Base-by-base conservation (phyloP, 208 protist species). In the Wallacemonas rigidus region DNA sequence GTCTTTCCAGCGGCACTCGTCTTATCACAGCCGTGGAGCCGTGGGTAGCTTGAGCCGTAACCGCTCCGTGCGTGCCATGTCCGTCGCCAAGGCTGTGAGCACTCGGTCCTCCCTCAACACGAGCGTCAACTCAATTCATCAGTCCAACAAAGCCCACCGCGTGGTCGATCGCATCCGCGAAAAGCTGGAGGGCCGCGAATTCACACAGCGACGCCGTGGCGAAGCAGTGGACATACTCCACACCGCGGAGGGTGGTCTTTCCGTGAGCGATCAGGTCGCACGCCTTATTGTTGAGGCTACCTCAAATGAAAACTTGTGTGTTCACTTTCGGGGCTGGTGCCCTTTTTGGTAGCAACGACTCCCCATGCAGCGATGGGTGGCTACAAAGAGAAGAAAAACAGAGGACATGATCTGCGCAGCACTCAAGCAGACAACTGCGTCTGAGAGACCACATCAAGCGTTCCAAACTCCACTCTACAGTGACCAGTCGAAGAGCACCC, bases 271-370 rank as follows among this genome's bases (percentile, higher is more conserved):
- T 38, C 95, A 98, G 72, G 97, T 99, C 15, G 58, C 95, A 12
- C 85, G 88, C 51, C 80, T 99, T 9, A 99, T 99, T 76, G 78
- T 92, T 26, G 92, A 99, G 81, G 99, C 99, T 1, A 99, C 95
- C 2, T 98, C 91, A 3, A 91, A 98, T 62, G 98, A 99, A 71
- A 99, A 99, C 83, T 82, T 99, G 39, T 99, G 98, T 77, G 96
- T 99, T 75, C 95, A 95, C 77, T 99, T 99, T 81, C 84, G 98
- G 40, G 99, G 99, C 39, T 99, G 99, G 99, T 99, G 97, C 81
- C 88, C 98, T 7, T 99, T 99, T 53, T 99, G 98, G 98, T 99
- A 86, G 80, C 26, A 26, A 26, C 26, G 26, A 26, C 26, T 26
- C 26, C 26, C 26, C 26, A 26, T 26, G 26, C 26, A 26, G 26